Evolutionary conservation across 2,329 filamentous ascomycete genomes (phyloP).

Genomic region (Ophiostoma populinum): DNA sequence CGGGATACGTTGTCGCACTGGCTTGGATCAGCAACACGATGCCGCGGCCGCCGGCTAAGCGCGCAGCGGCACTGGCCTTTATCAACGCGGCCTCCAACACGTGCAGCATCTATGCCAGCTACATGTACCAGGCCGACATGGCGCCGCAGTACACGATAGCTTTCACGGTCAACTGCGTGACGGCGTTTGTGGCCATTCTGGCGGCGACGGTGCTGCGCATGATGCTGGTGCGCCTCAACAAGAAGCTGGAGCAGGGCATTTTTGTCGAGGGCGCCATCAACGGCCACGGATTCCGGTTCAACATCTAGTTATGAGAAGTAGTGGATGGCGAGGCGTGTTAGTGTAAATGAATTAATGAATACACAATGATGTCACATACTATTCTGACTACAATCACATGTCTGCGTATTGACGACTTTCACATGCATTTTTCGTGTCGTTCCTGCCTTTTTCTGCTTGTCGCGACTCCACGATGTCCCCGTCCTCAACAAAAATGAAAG

Average conservation of each 20-base stretch:
- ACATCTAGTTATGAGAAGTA: slow-evolving; percentile 21
- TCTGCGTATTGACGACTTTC: not conserved
- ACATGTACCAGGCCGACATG: slow-evolving; percentile 17
- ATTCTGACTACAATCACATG: no score
- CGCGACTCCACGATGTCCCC: not conserved
- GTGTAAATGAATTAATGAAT: not conserved
- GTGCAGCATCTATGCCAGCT: slow-evolving; percentile 23
- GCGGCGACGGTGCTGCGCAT: not conserved
- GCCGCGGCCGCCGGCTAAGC: slow-evolving; percentile 24
- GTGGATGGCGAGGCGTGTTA: not conserved
- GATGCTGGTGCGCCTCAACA: not conserved
- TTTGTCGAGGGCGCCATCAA: slow-evolving; percentile 38
- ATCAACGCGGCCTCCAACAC: slow-evolving; percentile 42
- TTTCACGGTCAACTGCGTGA: slow-evolving; percentile 11
- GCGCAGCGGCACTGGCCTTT: slow-evolving; percentile 37
- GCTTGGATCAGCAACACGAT: slow-evolving; percentile 28
- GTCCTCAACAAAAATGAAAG: not conserved
- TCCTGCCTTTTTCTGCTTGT: not conserved
- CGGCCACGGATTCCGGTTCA: slow-evolving; percentile 48
- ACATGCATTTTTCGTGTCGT: not conserved
- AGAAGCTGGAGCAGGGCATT: slow-evolving; percentile 27
- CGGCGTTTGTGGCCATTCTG: slow-evolving; percentile 1
- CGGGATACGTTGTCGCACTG: slow-evolving; percentile 31
- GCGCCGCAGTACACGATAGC: slow-evolving; percentile 26
- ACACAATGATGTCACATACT: not conserved